A percentile compares a stretch with the other conserved stretches of the same genome.
Evolutionary conservation across 768 basidiomycete species (phyloP).

Genomic region (Phlegmacium glaucopus): DNA sequence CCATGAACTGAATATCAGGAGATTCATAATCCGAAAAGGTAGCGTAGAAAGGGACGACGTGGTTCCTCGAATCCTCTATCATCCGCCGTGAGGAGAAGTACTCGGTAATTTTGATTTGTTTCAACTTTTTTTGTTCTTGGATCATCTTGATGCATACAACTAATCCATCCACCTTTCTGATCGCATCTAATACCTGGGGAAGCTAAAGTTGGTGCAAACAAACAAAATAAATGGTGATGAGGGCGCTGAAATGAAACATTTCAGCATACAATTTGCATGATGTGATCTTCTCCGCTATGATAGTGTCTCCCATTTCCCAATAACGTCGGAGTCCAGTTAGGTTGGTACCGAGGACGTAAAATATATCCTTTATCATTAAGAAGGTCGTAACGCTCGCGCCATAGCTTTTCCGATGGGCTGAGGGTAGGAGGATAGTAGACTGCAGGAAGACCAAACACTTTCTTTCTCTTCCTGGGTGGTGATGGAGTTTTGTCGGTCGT

Average conservation of each 20-base stretch:
- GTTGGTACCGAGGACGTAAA: slow-evolving; percentile 24
- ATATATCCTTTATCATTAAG: slow-evolving; percentile 22
- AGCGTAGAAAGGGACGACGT: slow-evolving; percentile 23
- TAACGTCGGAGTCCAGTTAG: slow-evolving; percentile 20
- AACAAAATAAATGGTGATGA: not conserved
- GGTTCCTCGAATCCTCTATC: slow-evolving; percentile 20
- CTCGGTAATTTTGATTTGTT: slow-evolving; percentile 22
- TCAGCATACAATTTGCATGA: slow-evolving; percentile 22
- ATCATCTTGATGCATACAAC: slow-evolving; percentile 29
- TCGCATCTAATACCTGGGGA: slow-evolving; percentile 25
- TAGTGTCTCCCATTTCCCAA: slow-evolving; percentile 19
- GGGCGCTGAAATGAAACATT: not conserved
- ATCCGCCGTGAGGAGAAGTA: slow-evolving; percentile 21
- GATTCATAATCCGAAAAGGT: slow-evolving; percentile 15
- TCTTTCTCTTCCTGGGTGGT: slow-evolving; percentile 10
- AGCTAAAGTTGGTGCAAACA: slow-evolving; percentile 14
- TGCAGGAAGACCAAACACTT: slow-evolving; percentile 10
- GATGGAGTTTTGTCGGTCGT: slow-evolving; percentile 4
- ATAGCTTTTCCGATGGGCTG: slow-evolving; percentile 22
- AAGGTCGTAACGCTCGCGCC: slow-evolving; percentile 25
- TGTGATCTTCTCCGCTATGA: slow-evolving; percentile 24
- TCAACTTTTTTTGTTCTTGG: slow-evolving; percentile 15
- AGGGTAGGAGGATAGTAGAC: slow-evolving; percentile 21
- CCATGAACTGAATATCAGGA: slow-evolving; percentile 27
- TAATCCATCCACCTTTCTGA: slow-evolving; percentile 18